A percentile compares a stretch with the other conserved stretches of the same genome.
phyloP scores from a whole-genome alignment of 164 flowering plant species.

The Santalum album region DNA sequence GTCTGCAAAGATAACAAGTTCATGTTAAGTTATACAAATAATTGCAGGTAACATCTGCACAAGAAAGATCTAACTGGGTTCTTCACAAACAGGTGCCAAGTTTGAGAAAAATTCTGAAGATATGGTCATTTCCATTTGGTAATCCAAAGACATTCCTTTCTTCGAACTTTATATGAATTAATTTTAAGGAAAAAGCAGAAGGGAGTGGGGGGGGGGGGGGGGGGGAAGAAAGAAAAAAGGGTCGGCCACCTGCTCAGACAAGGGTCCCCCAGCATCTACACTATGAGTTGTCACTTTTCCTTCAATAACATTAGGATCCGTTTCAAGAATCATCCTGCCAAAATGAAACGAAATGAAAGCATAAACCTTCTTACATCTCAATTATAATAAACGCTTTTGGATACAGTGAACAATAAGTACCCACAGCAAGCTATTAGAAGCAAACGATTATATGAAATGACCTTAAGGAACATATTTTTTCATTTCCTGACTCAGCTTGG shows the following conservation, averaged over 20 bases:
- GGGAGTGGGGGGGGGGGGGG: no score
- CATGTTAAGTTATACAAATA: not conserved
- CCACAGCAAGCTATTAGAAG: not conserved
- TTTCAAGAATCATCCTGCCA: conserved; percentile 49
- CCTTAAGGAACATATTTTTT: no score
- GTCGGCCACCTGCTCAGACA: conserved; percentile 51
- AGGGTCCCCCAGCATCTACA: conserved; percentile 42
- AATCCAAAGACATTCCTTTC: not conserved
- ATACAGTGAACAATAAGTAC: not conserved
- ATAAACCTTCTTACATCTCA: not conserved
- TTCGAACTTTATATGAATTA: not conserved
- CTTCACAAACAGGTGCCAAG: no score
- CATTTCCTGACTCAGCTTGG: no score
- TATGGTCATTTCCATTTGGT: not conserved
- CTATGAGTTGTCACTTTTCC: conserved; percentile 47
- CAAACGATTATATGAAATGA: no score
- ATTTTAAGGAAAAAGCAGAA: not conserved
- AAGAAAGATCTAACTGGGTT: not conserved
- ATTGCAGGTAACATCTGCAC: not conserved
- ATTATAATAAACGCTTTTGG: not conserved
- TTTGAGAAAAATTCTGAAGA: no score
- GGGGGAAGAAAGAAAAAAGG: not conserved
- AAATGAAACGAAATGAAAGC: conserved; percentile 3
- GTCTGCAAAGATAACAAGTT: conserved; percentile 30
- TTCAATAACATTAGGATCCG: conserved; percentile 43